These are phyloP conservation scores for Nemania serpens DNA, from an alignment of 2,329 filamentous ascomycete species.

Conservation along the genomic window DNA sequence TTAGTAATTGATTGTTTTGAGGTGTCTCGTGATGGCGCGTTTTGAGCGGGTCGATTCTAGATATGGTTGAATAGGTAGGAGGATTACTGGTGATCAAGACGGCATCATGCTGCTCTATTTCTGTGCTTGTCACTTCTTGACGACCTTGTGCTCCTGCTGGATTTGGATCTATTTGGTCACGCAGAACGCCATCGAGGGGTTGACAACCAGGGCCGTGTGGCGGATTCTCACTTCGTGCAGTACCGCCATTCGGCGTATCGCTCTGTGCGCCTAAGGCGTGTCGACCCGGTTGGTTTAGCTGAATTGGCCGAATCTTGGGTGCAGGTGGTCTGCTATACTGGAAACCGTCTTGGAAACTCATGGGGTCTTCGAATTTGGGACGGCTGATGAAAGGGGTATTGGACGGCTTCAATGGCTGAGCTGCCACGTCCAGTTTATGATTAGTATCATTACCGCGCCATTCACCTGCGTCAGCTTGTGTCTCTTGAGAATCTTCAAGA, in stretches of 20 bases:
- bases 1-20: not conserved
- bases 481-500: slow-evolving; percentile 22
- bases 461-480: not conserved
- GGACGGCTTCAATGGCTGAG: not conserved
- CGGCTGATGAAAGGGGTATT: slow-evolving; percentile 24
- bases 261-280: not conserved
- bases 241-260: not conserved
- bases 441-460: not conserved
- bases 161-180: not conserved
- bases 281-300: not conserved
- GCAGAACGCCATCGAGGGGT: not conserved
- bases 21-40: not conserved
- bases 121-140: not conserved
- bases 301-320: slow-evolving; percentile 10
- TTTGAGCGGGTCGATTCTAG: not conserved
- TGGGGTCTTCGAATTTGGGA: slow-evolving; percentile 26
- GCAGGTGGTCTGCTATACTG: slow-evolving; percentile 31
- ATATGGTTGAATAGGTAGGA: not conserved
- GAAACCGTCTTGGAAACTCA: slow-evolving; percentile 31
- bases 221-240: not conserved
- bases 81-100: not conserved
- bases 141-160: not conserved
- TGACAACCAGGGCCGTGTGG: not conserved
- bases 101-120: not conserved
- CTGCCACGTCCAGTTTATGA: not conserved